Base-by-base conservation (phyloP, 2,329 filamentous ascomycete genomes). In the Claviceps pazoutovae region DNA sequence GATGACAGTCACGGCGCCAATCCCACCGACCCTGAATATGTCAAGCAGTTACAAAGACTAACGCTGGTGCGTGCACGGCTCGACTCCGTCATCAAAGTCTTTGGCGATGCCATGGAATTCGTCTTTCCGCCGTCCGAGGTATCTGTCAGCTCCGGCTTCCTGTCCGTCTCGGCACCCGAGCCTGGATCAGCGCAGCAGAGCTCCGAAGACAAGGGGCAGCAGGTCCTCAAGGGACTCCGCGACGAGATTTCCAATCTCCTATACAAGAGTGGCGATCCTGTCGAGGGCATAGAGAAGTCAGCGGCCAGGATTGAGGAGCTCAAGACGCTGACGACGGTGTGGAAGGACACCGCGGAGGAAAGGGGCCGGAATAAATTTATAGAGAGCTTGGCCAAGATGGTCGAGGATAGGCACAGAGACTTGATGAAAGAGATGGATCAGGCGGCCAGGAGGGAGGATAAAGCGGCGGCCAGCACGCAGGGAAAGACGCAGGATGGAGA, bases 41-140 rank as follows among this genome's bases (percentile, higher is more conserved):
- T 96, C 57, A 77, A 78, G 49, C 84, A 89, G 57, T 75, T 98
- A 51, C 86, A 87, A 58, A 94, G 85, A 14, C 74, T 98, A 39
- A 87, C 85, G 3, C 77, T 85, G 43, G 88, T 97, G 30, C 86
- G 90, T 49, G 71, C 80, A 1, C 84, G 89, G n/a, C 76, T 98
- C 16, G 90, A 97, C 57, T 78, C 82, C 1, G 90, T 97, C 23
- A 89, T 97, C 61, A 86, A 87, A 65, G 85, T 84, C 1, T 98
- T 98, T 65, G 91, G 90, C 42, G 85, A 94, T 60, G 91, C 93
- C 36, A 95, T 97, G 87, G 85, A 94, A 59, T 97, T 95, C 76
- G 85, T 88, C 1, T 81, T 96, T 48, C 88, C 91, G 1, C 90
- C 91, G 0, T 94, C 87, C 0, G 89, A 95, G 63, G 70, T 90